These are phyloP conservation scores for Aureobasidium sp. DNA, from an alignment of 2,329 filamentous ascomycete genomes.

Conservation along the genomic window DNA sequence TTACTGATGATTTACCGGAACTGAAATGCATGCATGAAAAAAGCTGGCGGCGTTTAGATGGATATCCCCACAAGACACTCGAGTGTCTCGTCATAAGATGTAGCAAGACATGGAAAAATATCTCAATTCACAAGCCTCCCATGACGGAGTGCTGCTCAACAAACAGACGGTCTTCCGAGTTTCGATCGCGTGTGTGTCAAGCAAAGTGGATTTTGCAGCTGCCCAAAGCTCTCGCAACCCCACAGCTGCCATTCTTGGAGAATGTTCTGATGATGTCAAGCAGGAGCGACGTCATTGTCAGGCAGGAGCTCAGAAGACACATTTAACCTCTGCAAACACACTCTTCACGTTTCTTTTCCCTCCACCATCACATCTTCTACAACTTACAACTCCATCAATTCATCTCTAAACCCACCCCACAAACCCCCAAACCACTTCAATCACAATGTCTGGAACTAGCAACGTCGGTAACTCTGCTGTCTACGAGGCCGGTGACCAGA, in stretches of 20 bases:
- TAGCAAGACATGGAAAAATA: background rate
- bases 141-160: constrained; percentile 14
- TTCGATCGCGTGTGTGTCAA: constrained; percentile 10
- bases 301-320: background rate
- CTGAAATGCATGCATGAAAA: constrained; percentile 13
- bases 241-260: constrained; percentile 6
- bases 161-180: background rate
- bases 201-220: constrained; percentile 10
- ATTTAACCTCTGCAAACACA: constrained; percentile 13
- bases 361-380: constrained; percentile 11
- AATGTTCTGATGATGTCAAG: background rate
- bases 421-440: constrained; percentile 1
- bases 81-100: constrained; percentile 3
- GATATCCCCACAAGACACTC: background rate
- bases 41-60: constrained; percentile 12
- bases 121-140: background rate
- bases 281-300: background rate
- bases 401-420: background rate
- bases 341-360: constrained; percentile 8
- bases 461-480: constrained; percentile 55
- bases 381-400: constrained; percentile 9
- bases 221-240: constrained; percentile 8
- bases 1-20: constrained; percentile 14
- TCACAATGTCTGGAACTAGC: constrained; percentile 49
- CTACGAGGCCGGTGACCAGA: constrained; percentile 72